Percentiles rank a stretch among this genome's conserved stretches.
phyloP scores from a whole-genome alignment of 345 rosid genomes.

The Eucalyptus melliodora region DNA sequence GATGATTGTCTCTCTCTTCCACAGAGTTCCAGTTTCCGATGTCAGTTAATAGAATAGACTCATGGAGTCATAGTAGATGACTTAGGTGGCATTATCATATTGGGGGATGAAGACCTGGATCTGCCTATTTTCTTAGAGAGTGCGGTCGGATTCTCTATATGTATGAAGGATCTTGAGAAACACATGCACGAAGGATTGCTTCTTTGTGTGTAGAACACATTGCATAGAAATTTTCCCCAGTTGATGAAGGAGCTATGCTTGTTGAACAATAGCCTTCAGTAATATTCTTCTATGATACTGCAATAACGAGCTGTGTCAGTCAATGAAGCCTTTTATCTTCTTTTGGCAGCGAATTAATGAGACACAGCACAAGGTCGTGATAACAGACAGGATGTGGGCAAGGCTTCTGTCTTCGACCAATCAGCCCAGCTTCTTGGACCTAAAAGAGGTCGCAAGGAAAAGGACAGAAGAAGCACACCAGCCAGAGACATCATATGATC shows the following conservation, averaged over 20 bases:
- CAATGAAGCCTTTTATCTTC: background rate
- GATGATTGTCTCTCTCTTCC: background rate
- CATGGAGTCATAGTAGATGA: background rate
- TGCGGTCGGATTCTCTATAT: background rate
- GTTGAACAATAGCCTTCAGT: background rate
- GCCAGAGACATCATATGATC: background rate
- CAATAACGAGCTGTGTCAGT: background rate
- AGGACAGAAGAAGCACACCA: background rate
- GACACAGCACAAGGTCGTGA: conserved; percentile 51
- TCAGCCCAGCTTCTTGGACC: conserved; percentile 63
- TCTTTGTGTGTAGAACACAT: background rate
- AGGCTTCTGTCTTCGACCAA: conserved; percentile 62
- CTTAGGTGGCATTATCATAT: background rate
- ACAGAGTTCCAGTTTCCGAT: background rate
- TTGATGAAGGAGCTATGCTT: background rate
- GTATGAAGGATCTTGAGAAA: background rate
- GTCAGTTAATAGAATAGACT: background rate
- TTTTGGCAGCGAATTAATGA: conserved; percentile 43
- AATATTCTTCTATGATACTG: background rate
- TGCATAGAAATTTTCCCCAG: background rate
- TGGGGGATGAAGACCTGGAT: background rate
- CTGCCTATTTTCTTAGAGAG: background rate
- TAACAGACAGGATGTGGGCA: conserved; percentile 83
- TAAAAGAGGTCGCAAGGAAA: conserved; percentile 2
- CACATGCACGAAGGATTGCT: background rate